A percentile compares a stretch with the other conserved stretches of the same genome.
Evolutionary conservation across 2,329 filamentous ascomycete species (phyloP).

Genomic region (Didymella keratinophila): DNA sequence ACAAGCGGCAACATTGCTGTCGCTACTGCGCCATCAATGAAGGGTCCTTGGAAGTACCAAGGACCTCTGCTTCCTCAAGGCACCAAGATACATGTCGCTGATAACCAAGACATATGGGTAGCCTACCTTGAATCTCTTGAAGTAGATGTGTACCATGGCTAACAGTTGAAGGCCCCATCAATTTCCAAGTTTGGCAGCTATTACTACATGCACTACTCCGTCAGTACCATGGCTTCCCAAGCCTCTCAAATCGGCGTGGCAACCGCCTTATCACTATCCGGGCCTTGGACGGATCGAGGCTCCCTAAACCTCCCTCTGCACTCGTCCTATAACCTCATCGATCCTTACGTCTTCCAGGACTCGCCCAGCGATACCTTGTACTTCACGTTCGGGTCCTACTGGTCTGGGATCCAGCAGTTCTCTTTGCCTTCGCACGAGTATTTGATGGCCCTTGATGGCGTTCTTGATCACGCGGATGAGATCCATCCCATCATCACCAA

Average conservation of each 20-base stretch:
- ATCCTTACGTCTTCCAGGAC: constrained; percentile 53
- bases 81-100: constrained; percentile 53
- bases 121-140: not conserved
- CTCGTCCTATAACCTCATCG: constrained; percentile 58
- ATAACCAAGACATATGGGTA: constrained; percentile 59
- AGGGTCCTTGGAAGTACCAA: constrained; percentile 57
- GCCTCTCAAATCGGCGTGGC: constrained; percentile 67
- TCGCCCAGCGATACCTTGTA: constrained; percentile 46
- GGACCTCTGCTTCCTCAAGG: constrained; percentile 55
- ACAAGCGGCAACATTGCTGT: constrained; percentile 58
- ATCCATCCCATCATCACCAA: constrained; percentile 33
- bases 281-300: constrained; percentile 67
- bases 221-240: constrained; percentile 66
- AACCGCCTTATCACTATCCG: constrained; percentile 57
- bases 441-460: constrained; percentile 18
- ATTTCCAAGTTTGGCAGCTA: constrained; percentile 61
- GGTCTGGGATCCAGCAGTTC: constrained; percentile 69
- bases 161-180: constrained; percentile 64
- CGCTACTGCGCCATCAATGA: constrained; percentile 53
- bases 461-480: not conserved
- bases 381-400: constrained; percentile 72
- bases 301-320: constrained; percentile 54
- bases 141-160: not conserved
- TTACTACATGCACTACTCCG: constrained; percentile 70
- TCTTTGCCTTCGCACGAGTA: constrained; percentile 46